These are phyloP conservation scores for Suillus subaureus DNA, from an alignment of 768 basidiomycete genomes.

Conservation along the genomic window DNA sequence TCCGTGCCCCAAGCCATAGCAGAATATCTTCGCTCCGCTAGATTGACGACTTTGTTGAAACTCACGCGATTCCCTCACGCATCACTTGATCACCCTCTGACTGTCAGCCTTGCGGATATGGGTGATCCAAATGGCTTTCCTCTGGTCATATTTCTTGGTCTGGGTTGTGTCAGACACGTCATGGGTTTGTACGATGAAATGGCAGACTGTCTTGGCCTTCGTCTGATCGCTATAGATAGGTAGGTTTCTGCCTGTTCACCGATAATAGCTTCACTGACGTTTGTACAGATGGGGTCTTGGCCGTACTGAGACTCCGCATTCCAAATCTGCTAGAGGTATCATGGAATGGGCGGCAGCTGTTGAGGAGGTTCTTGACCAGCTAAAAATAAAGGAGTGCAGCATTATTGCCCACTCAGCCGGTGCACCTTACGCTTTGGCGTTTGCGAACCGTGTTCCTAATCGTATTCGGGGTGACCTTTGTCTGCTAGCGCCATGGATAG, in stretches of 20 bases:
- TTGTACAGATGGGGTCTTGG: slow-evolving; percentile 85
- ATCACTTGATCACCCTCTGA: slow-evolving; percentile 70
- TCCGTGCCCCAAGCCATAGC: slow-evolving; percentile 74
- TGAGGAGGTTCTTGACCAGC: slow-evolving; percentile 83
- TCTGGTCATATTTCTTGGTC: slow-evolving; percentile 87
- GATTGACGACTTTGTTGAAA: slow-evolving; percentile 79
- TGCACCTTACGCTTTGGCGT: slow-evolving; percentile 90
- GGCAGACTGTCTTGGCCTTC: slow-evolving; percentile 82
- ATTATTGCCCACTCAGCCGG: slow-evolving; percentile 97
- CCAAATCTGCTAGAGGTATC: slow-evolving; percentile 74
- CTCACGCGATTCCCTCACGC: slow-evolving; percentile 83
- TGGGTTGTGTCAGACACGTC: slow-evolving; percentile 93
- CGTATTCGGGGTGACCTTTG: slow-evolving; percentile 85
- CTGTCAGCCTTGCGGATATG: slow-evolving; percentile 92
- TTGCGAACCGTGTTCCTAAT: slow-evolving; percentile 72
- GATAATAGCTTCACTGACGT: neutral
- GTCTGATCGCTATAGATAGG: slow-evolving; percentile 94
- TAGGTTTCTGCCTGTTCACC: slow-evolving; percentile 36
- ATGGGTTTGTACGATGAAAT: slow-evolving; percentile 97
- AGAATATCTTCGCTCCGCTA: slow-evolving; percentile 83
- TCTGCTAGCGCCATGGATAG: slow-evolving; percentile 94
- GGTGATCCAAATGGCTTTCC: slow-evolving; percentile 86
- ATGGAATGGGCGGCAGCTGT: slow-evolving; percentile 91
- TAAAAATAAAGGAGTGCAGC: slow-evolving; percentile 78
- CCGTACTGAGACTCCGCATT: slow-evolving; percentile 68